phyloP scores from a whole-genome alignment of 345 rosid genomes.

The Fremontodendron californicum region DNA sequence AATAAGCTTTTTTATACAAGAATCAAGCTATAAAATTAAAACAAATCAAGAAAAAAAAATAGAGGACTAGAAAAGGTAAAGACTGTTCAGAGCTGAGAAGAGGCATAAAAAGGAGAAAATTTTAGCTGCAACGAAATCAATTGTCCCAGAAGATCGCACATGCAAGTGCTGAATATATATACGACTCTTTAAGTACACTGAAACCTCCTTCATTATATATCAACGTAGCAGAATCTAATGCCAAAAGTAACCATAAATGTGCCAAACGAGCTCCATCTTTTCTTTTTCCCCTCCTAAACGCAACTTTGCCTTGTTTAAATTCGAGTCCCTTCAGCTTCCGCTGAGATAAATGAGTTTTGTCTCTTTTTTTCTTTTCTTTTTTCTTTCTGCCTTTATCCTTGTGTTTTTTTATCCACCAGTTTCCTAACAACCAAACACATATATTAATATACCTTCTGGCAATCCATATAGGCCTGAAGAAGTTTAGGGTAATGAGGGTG shows the following conservation, averaged over 20 bases:
- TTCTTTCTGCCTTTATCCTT: background rate
- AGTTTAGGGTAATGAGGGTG: conserved; percentile 85
- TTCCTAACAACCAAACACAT: background rate
- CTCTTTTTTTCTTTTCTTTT: background rate
- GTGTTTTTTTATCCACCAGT: background rate
- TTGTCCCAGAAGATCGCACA: background rate
- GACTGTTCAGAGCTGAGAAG: background rate
- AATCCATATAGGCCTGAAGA: conserved; percentile 76
- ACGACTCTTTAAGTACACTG: background rate
- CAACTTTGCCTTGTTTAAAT: background rate
- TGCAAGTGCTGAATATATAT: background rate
- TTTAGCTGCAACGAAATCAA: background rate
- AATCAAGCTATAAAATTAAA: background rate
- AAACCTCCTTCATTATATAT: background rate
- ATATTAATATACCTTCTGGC: conserved; percentile 65
- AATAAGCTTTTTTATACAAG: background rate
- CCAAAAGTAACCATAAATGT: background rate
- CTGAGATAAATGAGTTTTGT: background rate
- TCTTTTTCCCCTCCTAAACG: background rate
- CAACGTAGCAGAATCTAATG: background rate
- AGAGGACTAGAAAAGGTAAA: background rate
- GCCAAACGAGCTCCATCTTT: background rate
- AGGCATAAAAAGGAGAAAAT: background rate
- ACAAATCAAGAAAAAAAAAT: too few relatives aligned
- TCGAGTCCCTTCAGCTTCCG: background rate